phyloP scores from a whole-genome alignment of 140 eudicot species.

The Bidens hawaiensis region DNA sequence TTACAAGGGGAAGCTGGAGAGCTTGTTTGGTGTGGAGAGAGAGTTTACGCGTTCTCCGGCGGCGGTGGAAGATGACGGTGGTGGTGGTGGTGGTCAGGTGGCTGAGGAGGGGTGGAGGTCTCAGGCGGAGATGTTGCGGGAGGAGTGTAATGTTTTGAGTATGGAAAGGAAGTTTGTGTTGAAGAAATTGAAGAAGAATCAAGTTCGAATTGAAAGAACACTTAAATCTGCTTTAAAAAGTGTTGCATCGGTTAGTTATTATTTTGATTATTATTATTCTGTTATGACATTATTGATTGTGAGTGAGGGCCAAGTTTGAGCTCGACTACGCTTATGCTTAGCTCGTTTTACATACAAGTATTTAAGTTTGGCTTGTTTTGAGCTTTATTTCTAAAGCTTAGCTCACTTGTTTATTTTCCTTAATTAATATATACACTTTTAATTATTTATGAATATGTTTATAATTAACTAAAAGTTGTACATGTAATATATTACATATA shows the following conservation, averaged over 20 bases:
- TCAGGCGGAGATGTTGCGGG: slow-evolving; percentile 81
- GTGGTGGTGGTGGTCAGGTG: slow-evolving; percentile 24
- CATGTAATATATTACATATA: too few relatives aligned
- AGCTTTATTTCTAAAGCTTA: too few relatives aligned
- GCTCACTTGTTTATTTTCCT: too few relatives aligned
- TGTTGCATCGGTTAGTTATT: slow-evolving; percentile 56
- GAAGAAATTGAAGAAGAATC: slow-evolving; percentile 70
- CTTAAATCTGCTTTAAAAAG: slow-evolving; percentile 63
- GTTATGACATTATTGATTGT: too few relatives aligned
- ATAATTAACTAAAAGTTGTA: too few relatives aligned
- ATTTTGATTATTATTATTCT: background rate
- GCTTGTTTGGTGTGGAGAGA: slow-evolving; percentile 56
- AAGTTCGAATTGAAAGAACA: slow-evolving; percentile 45
- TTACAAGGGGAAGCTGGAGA: slow-evolving; percentile 49
- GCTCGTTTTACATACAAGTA: too few relatives aligned
- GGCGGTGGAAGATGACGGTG: slow-evolving; percentile 14
- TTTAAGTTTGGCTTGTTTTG: too few relatives aligned
- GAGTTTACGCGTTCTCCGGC: slow-evolving; percentile 33
- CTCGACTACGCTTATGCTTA: too few relatives aligned
- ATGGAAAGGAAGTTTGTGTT: slow-evolving; percentile 64
- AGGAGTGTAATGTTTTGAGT: slow-evolving; percentile 78
- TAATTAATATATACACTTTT: too few relatives aligned
- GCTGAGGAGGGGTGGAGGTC: slow-evolving; percentile 77
- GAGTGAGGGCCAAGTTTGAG: too few relatives aligned
- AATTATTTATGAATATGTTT: too few relatives aligned